Percentiles rank a stretch among this genome's conserved stretches.
phyloP scores from a whole-genome alignment of 108 stramenopile genomes.

The Nannochloropsis gaditana region DNA sequence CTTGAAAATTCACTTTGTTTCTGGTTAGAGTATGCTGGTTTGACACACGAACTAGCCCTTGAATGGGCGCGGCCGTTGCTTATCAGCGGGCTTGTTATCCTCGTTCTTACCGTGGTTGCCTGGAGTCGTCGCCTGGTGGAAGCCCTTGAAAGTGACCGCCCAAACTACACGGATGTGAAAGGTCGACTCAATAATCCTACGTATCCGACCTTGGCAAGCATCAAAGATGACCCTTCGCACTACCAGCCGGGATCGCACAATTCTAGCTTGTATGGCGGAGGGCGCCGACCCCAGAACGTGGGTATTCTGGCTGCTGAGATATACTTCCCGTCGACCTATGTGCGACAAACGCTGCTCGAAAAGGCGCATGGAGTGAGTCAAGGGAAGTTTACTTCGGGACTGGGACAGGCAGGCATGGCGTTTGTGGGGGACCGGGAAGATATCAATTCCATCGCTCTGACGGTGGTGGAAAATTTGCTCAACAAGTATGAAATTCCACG shows the following conservation, averaged over 20 bases:
- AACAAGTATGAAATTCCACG: conserved; percentile 88
- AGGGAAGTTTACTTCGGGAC: conserved; percentile 87
- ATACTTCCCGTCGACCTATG: conserved; percentile 88
- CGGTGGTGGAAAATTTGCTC: conserved; percentile 79
- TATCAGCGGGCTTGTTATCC: not conserved
- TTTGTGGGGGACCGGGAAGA: conserved; percentile 75
- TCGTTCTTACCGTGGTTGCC: not conserved
- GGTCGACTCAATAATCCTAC: not conserved
- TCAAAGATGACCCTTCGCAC: not conserved
- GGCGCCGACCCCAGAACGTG: conserved; percentile 62
- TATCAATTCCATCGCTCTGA: conserved; percentile 83
- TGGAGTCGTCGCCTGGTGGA: conserved; percentile 46
- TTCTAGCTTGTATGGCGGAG: not conserved
- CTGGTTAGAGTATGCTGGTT: not conserved
- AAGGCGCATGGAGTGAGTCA: conserved; percentile 70
- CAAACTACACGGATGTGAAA: not conserved
- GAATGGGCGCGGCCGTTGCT: conserved; percentile 8
- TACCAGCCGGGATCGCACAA: no score
- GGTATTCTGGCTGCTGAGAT: conserved; percentile 91
- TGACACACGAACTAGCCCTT: not conserved
- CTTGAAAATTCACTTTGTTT: not conserved
- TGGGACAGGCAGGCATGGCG: conserved; percentile 90
- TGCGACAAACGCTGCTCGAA: conserved; percentile 79
- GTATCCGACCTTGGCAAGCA: not conserved
- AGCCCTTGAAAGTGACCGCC: not conserved